Conservation (phyloP, 169 alveolate species). For the Babesia bigemina region DNA sequence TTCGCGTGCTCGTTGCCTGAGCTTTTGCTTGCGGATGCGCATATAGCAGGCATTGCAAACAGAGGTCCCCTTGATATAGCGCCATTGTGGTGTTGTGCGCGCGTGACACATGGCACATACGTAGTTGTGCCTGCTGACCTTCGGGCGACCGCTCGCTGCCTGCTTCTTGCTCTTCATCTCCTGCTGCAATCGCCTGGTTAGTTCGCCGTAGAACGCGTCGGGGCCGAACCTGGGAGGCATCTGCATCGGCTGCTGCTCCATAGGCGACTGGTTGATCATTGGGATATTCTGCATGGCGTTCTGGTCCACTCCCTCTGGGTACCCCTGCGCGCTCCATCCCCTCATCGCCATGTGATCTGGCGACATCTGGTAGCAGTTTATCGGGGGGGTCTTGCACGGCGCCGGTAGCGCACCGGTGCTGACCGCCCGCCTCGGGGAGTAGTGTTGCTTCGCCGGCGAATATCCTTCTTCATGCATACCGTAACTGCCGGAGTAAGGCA, state of each 20-base stretch:
- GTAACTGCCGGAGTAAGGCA: background rate
- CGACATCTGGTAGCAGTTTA: background rate
- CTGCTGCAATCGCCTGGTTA: constrained; percentile 3
- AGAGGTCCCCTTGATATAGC: constrained; percentile 72
- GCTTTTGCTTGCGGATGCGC: constrained; percentile 73
- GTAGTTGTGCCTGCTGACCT: constrained; percentile 53
- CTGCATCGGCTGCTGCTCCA: background rate
- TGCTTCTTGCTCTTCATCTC: constrained; percentile 28
- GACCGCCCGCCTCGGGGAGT: background rate
- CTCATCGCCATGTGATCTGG: background rate
- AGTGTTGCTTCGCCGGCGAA: background rate
- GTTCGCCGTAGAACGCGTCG: constrained; percentile 25
- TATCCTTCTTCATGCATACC: background rate
- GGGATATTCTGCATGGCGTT: background rate
- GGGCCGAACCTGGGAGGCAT: background rate
- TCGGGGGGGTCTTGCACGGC: background rate
- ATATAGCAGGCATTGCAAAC: constrained; percentile 81
- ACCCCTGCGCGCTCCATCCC: background rate
- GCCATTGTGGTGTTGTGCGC: constrained; percentile 76
- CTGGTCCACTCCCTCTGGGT: background rate
- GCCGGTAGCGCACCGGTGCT: background rate
- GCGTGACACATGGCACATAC: constrained; percentile 68
- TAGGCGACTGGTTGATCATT: background rate
- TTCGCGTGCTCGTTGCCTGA: constrained; percentile 11
- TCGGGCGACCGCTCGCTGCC: constrained; percentile 56